Conservation (phyloP, 257 asterid genomes). For the Voacanga thouarsii region DNA sequence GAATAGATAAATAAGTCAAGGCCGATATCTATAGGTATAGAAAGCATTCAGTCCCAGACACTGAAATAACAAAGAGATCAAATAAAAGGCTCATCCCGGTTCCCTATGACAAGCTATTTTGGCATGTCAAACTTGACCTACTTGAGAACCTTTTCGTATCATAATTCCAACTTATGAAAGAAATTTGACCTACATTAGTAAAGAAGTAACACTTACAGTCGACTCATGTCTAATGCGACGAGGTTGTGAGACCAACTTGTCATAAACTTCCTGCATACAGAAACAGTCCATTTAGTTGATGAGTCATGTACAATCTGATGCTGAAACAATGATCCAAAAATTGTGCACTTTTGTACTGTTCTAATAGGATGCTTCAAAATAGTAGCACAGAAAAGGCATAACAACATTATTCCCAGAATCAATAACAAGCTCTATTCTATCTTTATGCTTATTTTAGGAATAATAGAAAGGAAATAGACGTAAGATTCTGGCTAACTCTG, state of each 20-base stretch:
- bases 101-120: not conserved
- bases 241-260: conserved; percentile 68
- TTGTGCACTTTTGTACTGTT: not conserved
- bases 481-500: conserved; percentile 2
- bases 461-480: not conserved
- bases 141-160: not conserved
- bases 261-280: conserved; percentile 66
- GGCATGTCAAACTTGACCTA: not conserved
- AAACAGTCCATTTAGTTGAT: conserved; percentile 13
- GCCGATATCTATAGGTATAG: not conserved
- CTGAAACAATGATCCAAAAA: not conserved
- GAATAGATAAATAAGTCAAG: not conserved
- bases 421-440: not conserved
- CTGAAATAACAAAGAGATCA: not conserved
- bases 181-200: conserved; percentile 12
- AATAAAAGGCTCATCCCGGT: not conserved
- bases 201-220: conserved; percentile 56
- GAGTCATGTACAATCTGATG: not conserved
- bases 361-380: not conserved
- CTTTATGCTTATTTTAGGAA: not conserved
- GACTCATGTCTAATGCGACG: conserved; percentile 82
- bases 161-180: not conserved
- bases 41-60: not conserved
- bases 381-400: not conserved
- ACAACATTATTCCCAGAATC: not conserved